Percentiles rank a stretch among this genome's conserved stretches.
phyloP scores from a whole-genome alignment of 2,329 filamentous ascomycete species.

The Knufia petricola region DNA sequence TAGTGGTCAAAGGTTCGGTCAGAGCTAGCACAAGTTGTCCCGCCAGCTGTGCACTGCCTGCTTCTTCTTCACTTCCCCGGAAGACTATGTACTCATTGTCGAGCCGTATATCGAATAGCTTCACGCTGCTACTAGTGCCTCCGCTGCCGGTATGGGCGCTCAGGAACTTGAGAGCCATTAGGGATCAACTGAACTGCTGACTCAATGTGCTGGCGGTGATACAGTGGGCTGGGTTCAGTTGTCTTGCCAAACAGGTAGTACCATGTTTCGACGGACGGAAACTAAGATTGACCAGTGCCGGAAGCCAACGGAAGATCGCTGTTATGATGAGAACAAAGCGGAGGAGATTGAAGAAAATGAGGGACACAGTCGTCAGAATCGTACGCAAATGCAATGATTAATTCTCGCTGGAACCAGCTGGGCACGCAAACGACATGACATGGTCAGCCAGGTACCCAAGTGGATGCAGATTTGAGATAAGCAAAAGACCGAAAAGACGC shows the following conservation, averaged over 20 bases:
- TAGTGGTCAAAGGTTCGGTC: conserved; percentile 57
- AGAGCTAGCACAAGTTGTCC: conserved; percentile 67
- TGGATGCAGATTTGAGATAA: not conserved
- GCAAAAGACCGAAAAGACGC: not conserved
- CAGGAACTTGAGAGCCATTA: conserved; percentile 40
- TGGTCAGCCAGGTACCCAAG: not conserved
- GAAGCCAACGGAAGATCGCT: not conserved
- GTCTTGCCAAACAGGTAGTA: conserved; percentile 11
- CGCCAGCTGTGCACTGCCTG: conserved; percentile 63
- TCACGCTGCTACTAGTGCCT: conserved; percentile 31
- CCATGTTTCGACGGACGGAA: not conserved
- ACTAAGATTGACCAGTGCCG: not conserved
- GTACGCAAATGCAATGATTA: not conserved
- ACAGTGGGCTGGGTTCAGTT: not conserved
- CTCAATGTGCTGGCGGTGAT: not conserved
- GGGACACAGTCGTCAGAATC: not conserved
- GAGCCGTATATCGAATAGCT: conserved; percentile 49
- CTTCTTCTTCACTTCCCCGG: conserved; percentile 64
- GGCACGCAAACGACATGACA: conserved; percentile 2
- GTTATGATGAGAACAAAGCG: not conserved
- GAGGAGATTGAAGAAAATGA: conserved; percentile 10
- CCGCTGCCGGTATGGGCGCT: conserved; percentile 29
- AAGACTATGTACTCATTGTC: conserved; percentile 73
- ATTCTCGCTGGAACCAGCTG: not conserved
- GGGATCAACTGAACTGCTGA: not conserved